phyloP scores from a whole-genome alignment of 148 eudicot species.

The Agrostemma githago region DNA sequence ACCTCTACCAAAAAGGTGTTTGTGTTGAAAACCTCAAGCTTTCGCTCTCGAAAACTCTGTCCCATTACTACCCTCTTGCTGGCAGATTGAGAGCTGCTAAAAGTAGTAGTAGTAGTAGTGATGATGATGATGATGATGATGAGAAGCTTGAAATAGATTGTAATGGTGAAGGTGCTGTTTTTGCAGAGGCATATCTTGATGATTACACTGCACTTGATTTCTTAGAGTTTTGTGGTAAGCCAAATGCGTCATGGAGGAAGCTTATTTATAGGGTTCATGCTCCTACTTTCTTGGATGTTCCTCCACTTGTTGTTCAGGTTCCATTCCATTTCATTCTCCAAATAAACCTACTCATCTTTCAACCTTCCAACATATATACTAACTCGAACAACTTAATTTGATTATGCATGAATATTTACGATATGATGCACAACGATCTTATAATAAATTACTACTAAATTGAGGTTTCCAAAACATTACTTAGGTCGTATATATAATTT shows the following conservation, averaged over 20 bases:
- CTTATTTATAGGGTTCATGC: conserved; percentile 59
- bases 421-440: neutral
- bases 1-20: conserved; percentile 44
- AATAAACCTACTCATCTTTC: neutral
- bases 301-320: conserved; percentile 92
- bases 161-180: conserved; percentile 84
- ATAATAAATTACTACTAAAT: neutral
- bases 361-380: neutral
- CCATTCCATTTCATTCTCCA: neutral
- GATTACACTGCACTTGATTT: conserved; percentile 56
- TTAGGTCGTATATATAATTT: too few relatives aligned
- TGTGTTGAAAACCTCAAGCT: conserved; percentile 33
- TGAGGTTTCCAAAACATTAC: neutral
- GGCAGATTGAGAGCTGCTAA: conserved; percentile 49
- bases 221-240: conserved; percentile 43
- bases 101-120: too few relatives aligned
- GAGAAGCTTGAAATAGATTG: conserved; percentile 73
- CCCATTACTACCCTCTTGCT: conserved; percentile 82
- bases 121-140: conserved; percentile 24
- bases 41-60: conserved; percentile 59
- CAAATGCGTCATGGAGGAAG: conserved; percentile 75
- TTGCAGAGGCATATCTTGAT: conserved; percentile 71
- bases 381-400: too few relatives aligned
- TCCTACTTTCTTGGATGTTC: conserved; percentile 66
- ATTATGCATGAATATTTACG: too few relatives aligned